phyloP scores from a whole-genome alignment of 139 green algal genomes.

The Helicosporidium sp. region DNA sequence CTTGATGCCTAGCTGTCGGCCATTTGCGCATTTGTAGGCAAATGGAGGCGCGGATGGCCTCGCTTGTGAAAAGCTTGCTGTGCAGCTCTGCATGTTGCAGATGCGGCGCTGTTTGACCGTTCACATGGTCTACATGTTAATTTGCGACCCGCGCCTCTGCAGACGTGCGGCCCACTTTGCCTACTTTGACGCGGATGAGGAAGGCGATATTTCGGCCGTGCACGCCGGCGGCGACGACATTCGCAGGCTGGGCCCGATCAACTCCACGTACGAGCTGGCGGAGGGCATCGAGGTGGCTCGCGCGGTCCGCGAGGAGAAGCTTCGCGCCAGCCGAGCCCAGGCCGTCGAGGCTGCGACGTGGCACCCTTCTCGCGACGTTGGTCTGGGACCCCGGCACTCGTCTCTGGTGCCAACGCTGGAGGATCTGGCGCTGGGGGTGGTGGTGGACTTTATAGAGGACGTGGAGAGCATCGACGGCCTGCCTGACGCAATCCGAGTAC shows the following conservation, averaged over 20 bases:
- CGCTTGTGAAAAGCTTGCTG: no score
- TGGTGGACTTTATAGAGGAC: slow-evolving; percentile 35
- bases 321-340: slow-evolving; percentile 4
- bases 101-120: not conserved
- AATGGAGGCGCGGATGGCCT: no score
- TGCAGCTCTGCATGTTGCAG: not conserved
- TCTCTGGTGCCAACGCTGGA: slow-evolving; percentile 19
- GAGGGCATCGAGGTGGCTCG: slow-evolving; percentile 29
- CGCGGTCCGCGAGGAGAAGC: slow-evolving; percentile 22
- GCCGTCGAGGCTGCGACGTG: slow-evolving; percentile 9
- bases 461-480: slow-evolving; percentile 40
- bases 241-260: slow-evolving; percentile 40
- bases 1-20: no score
- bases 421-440: slow-evolving; percentile 15
- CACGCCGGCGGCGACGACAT: slow-evolving; percentile 26
- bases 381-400: slow-evolving; percentile 7
- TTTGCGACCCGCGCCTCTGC: not conserved
- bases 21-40: no score
- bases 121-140: no score
- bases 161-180: slow-evolving; percentile 44
- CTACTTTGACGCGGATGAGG: slow-evolving; percentile 15
- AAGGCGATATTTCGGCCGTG: slow-evolving; percentile 6
- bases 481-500: slow-evolving; percentile 27
- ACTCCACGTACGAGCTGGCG: slow-evolving; percentile 32
- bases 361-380: slow-evolving; percentile 19